Evolutionary conservation across 495 filamentous ascomycete genomes (phyloP).

Genomic region (Annulohypoxylon stygium): DNA sequence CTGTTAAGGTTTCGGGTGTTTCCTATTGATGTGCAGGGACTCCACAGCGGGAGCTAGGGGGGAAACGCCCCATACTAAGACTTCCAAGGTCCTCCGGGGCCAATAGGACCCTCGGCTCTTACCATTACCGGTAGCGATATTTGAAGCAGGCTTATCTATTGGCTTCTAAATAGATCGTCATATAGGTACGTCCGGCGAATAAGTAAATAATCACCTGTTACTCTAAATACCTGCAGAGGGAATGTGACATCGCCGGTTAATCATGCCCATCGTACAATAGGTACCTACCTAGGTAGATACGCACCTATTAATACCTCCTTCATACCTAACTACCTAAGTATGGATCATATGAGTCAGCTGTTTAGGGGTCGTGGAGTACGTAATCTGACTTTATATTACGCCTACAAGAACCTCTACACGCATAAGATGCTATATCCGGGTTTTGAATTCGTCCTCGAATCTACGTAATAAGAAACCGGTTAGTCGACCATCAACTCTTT

Average conservation of each 20-base stretch:
- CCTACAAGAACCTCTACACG: neutral
- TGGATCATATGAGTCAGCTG: neutral
- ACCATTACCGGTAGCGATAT: neutral
- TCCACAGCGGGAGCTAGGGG: slow-evolving; percentile 8
- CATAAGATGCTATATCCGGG: neutral
- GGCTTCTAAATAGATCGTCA: slow-evolving; percentile 5
- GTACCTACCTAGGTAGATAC: neutral
- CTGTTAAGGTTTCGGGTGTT: neutral
- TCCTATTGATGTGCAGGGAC: neutral
- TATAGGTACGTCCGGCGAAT: neutral
- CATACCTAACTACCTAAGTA: neutral
- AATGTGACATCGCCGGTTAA: neutral
- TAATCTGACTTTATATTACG: neutral
- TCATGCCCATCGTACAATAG: neutral
- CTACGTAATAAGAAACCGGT: neutral
- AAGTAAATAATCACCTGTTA: slow-evolving; percentile 9
- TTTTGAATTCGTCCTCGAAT: neutral
- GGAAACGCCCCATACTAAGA: neutral
- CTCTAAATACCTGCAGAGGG: slow-evolving; percentile 2
- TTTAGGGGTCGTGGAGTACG: neutral
- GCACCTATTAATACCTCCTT: neutral
- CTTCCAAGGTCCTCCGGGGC: neutral
- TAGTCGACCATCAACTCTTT: neutral
- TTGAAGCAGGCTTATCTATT: neutral
- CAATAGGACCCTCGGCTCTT: neutral